These are phyloP conservation scores for Diplodia corticola DNA, from an alignment of 2,329 filamentous ascomycete genomes.

Conservation along the genomic window DNA sequence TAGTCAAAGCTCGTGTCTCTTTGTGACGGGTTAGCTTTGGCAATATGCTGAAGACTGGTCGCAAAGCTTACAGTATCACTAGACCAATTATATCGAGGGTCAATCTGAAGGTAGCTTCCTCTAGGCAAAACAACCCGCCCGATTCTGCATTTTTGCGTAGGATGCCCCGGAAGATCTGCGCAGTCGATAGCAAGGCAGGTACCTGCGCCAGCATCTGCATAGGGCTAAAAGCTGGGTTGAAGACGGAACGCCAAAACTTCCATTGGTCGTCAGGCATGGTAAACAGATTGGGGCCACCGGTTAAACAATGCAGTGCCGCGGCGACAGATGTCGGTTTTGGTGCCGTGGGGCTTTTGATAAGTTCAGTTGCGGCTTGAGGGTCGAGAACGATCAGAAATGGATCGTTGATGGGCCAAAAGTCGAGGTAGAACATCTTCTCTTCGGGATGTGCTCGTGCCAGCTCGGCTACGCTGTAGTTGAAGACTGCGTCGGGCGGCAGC, in stretches of 20 bases:
- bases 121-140: slow-evolving; percentile 3
- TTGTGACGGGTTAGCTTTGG: slow-evolving; percentile 24
- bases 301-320: not conserved
- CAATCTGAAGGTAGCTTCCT: slow-evolving; percentile 8
- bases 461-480: slow-evolving; percentile 1
- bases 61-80: slow-evolving; percentile 11
- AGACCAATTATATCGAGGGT: slow-evolving; percentile 20
- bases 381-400: slow-evolving; percentile 1
- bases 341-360: not conserved
- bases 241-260: slow-evolving; percentile 29
- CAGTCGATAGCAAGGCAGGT: slow-evolving; percentile 28
- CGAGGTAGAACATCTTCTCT: slow-evolving; percentile 15
- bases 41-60: slow-evolving; percentile 29
- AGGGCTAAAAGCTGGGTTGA: slow-evolving; percentile 29
- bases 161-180: slow-evolving; percentile 25
- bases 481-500: not conserved
- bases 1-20: not conserved
- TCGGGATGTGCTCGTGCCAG: not conserved
- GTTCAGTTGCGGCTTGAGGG: slow-evolving; percentile 1
- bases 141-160: slow-evolving; percentile 3
- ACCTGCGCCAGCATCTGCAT: slow-evolving; percentile 28
- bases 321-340: not conserved
- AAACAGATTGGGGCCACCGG: not conserved
- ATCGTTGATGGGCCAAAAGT: slow-evolving; percentile 5
- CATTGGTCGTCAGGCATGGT: slow-evolving; percentile 27